Percentiles rank a stretch among this genome's conserved stretches.
Conservation (phyloP, 2,329 filamentous ascomycete genomes). For the Cordyceps javanica region DNA sequence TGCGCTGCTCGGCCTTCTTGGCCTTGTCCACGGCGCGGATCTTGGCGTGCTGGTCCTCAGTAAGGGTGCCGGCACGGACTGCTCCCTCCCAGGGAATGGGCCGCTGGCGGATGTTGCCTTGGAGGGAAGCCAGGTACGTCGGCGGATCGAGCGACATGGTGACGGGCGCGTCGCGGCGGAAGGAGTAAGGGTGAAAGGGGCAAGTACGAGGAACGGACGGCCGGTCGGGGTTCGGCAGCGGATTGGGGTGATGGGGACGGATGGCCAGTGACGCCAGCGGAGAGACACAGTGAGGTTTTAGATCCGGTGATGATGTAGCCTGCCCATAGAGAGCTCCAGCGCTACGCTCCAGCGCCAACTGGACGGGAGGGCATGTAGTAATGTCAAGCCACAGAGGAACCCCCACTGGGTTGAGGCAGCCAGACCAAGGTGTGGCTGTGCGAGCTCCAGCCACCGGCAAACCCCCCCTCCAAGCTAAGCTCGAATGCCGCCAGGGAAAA, state of each 20-base stretch:
- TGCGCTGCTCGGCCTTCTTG: slow-evolving; percentile 75
- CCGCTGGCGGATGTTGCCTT: slow-evolving; percentile 93
- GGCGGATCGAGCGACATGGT: slow-evolving; percentile 87
- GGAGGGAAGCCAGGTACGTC: slow-evolving; percentile 75
- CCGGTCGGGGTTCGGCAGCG: slow-evolving; percentile 11
- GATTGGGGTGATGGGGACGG: slow-evolving; percentile 11
- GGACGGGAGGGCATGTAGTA: not conserved
- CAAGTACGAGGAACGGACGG: slow-evolving; percentile 7
- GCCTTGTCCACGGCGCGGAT: slow-evolving; percentile 97
- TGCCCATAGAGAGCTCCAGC: slow-evolving; percentile 12
- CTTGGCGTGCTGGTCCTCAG: slow-evolving; percentile 87
- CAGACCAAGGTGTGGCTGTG: not conserved
- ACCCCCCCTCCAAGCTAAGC: not conserved
- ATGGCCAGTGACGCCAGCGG: slow-evolving; percentile 1
- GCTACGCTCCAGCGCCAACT: not conserved
- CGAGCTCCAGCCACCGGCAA: not conserved
- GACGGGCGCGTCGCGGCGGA: slow-evolving; percentile 20
- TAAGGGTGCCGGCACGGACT: slow-evolving; percentile 87
- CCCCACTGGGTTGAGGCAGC: not conserved
- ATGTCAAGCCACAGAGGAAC: slow-evolving; percentile 8
- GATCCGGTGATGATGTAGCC: slow-evolving; percentile 26
- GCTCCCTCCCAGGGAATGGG: slow-evolving; percentile 98
- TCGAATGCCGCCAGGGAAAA: not conserved
- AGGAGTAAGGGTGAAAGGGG: not conserved
- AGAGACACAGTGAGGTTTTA: slow-evolving; percentile 18